Base-by-base conservation (phyloP, 139 green algal genomes). In the Spirogloea muscicola region DNA sequence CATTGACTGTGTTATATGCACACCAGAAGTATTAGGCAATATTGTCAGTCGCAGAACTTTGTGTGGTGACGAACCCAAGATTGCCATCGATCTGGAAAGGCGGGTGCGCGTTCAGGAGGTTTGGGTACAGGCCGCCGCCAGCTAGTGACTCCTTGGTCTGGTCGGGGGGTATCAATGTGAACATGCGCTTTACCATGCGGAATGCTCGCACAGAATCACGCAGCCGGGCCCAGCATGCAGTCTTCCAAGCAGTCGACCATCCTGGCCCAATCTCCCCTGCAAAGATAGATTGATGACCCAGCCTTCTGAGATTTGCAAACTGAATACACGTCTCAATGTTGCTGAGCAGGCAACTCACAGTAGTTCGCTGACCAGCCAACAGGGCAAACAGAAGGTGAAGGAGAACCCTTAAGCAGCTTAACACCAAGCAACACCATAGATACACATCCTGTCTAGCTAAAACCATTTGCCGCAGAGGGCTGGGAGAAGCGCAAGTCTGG, bases 11-110 rank as follows among this genome's bases (percentile, higher is more conserved):
- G n/a, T n/a, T n/a, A n/a, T n/a, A n/a, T n/a, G n/a, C n/a, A n/a
- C n/a, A 55, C 21, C 21, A 21, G 21, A 21, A 31, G n/a, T 55
- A 55, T 55, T n/a, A 31, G n/a, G 21, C 21, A 31, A 55, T 55
- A 55, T 55, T n/a, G 21, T n/a, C 21, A 55, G n/a, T 21, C 21
- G 46, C n/a, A 21, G n/a, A 55, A 31, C 21, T 21, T n/a, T 55
- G n/a, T n/a, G n/a, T n/a, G n/a, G n/a, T 21, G n/a, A 55, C 21
- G 21, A 43, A 62, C 52, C 52, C 52, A 33, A 62, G 9, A 7
- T 62, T 62, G 52, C 52, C 52, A 33, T 62, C 52, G 7, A 62
- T 62, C 7, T 62, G 52, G 52, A 62, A 62, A 62, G 52, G 52
- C 38, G 52, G 52, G 9, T 62, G 52, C 31, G 6, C 52, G 9